Percentiles rank a stretch among this genome's conserved stretches.
Evolutionary conservation across 768 basidiomycete genomes (phyloP).

Genomic region (Suillus fuscotomentosus): DNA sequence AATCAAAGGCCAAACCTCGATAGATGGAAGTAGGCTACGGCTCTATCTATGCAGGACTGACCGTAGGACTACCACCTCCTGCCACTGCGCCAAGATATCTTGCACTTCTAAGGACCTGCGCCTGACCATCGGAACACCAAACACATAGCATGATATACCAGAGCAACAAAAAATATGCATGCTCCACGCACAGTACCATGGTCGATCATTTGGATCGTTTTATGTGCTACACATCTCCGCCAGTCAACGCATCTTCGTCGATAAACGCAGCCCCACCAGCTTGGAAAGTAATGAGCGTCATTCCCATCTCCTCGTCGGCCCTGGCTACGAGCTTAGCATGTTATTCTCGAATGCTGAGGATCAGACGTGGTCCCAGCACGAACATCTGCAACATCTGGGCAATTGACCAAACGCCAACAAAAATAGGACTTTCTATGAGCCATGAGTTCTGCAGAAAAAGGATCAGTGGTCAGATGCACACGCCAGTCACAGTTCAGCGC

Average conservation of each 20-base stretch:
- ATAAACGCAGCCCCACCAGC: background rate
- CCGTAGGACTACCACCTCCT: too few species aligned
- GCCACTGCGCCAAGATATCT: too few species aligned
- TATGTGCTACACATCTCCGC: background rate
- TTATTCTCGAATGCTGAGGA: background rate
- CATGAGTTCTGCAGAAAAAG: too few species aligned
- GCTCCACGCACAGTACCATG: background rate
- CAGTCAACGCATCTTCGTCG: background rate
- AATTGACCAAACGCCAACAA: too few species aligned
- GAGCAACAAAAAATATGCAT: background rate
- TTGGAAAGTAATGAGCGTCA: background rate
- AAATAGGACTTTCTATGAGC: too few species aligned
- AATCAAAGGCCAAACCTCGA: too few species aligned
- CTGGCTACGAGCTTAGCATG: background rate
- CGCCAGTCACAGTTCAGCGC: background rate
- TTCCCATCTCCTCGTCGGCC: too few species aligned
- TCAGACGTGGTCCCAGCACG: background rate
- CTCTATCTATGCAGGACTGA: too few species aligned
- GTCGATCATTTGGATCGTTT: background rate
- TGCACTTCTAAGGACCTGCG: too few species aligned
- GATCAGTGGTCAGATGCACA: background rate
- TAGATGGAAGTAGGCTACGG: too few species aligned
- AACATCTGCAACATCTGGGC: background rate
- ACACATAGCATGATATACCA: background rate
- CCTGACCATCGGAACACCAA: too few species aligned